Evolutionary conservation across 805 yeast species (phyloP).

Genomic region (Pichia exigua): DNA sequence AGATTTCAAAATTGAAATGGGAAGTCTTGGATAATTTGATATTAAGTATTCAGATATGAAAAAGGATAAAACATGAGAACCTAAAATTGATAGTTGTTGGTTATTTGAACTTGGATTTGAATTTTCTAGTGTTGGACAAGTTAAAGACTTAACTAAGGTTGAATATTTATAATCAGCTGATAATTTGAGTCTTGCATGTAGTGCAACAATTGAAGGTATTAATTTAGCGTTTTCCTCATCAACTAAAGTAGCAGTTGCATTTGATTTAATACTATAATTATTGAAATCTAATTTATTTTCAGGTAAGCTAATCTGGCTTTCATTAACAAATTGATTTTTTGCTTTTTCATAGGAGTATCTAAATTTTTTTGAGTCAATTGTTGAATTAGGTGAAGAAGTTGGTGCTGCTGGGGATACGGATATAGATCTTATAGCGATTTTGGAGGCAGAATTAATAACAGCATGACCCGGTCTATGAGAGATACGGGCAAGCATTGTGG

Average conservation of each 20-base stretch:
- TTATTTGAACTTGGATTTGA: slow-evolving; percentile 44
- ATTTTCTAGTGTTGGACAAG: slow-evolving; percentile 42
- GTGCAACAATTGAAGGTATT: slow-evolving; percentile 68
- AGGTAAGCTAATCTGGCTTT: slow-evolving; percentile 13
- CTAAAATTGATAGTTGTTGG: slow-evolving; percentile 72
- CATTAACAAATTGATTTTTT: slow-evolving; percentile 14
- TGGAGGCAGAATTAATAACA: background rate
- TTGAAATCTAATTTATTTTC: slow-evolving; percentile 26
- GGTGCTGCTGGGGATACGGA: slow-evolving; percentile 12
- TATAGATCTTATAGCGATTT: background rate
- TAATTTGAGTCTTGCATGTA: slow-evolving; percentile 68
- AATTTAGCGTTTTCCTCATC: slow-evolving; percentile 45
- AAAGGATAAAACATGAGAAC: slow-evolving; percentile 67
- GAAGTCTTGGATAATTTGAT: slow-evolving; percentile 81
- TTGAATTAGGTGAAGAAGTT: slow-evolving; percentile 2
- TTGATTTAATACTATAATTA: slow-evolving; percentile 23
- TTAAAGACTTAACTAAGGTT: slow-evolving; percentile 74
- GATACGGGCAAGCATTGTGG: background rate
- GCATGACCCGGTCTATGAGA: background rate
- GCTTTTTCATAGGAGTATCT: slow-evolving; percentile 26
- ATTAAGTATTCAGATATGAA: slow-evolving; percentile 69
- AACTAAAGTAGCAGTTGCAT: slow-evolving; percentile 17
- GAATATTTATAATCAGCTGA: slow-evolving; percentile 50
- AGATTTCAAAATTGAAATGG: slow-evolving; percentile 65
- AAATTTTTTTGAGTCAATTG: slow-evolving; percentile 11